A percentile compares a stretch with the other conserved stretches of the same genome.
phyloP scores from a whole-genome alignment of 2,329 filamentous ascomycete species.

The Microdochium bolleyi region DNA sequence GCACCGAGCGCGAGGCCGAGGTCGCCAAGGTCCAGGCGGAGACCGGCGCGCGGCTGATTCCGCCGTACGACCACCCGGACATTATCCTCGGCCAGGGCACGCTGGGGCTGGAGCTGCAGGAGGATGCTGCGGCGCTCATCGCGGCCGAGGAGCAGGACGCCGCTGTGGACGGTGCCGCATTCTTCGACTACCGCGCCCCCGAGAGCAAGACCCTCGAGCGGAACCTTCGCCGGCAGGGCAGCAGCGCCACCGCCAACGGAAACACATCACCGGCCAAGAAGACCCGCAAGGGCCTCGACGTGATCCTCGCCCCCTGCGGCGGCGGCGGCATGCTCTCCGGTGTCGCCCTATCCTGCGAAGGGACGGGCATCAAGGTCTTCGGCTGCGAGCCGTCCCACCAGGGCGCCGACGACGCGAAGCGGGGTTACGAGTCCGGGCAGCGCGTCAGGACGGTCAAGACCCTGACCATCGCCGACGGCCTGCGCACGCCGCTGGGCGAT shows the following conservation, averaged over 20 bases:
- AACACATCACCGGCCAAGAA: slow-evolving; percentile 5
- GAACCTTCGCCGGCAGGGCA: slow-evolving; percentile 1
- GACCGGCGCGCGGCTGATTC: slow-evolving; percentile 73
- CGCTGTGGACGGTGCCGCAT: too few species aligned
- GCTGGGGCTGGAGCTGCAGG: slow-evolving; percentile 70
- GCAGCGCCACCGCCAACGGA: slow-evolving; percentile 5
- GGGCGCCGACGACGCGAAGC: slow-evolving; percentile 74
- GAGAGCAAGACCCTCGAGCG: background rate
- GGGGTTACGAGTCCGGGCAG: slow-evolving; percentile 56
- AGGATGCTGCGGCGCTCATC: slow-evolving; percentile 56
- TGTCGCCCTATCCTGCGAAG: slow-evolving; percentile 66
- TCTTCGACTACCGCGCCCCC: slow-evolving; percentile 7
- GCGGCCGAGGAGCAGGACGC: slow-evolving; percentile 10
- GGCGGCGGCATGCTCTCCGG: slow-evolving; percentile 86
- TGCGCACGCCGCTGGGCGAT: slow-evolving; percentile 73
- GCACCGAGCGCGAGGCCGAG: slow-evolving; percentile 71
- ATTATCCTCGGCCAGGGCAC: slow-evolving; percentile 95
- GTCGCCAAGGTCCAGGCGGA: slow-evolving; percentile 59
- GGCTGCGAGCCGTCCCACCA: slow-evolving; percentile 78
- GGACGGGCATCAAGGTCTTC: slow-evolving; percentile 69
- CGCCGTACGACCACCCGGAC: slow-evolving; percentile 87
- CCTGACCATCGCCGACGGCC: slow-evolving; percentile 80
- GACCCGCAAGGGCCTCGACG: slow-evolving; percentile 41
- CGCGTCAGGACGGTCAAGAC: slow-evolving; percentile 63
- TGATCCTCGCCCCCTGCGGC: slow-evolving; percentile 75